These are phyloP conservation scores for Ophiostoma quercus DNA, from an alignment of 2,329 filamentous ascomycete genomes.

Conservation along the genomic window DNA sequence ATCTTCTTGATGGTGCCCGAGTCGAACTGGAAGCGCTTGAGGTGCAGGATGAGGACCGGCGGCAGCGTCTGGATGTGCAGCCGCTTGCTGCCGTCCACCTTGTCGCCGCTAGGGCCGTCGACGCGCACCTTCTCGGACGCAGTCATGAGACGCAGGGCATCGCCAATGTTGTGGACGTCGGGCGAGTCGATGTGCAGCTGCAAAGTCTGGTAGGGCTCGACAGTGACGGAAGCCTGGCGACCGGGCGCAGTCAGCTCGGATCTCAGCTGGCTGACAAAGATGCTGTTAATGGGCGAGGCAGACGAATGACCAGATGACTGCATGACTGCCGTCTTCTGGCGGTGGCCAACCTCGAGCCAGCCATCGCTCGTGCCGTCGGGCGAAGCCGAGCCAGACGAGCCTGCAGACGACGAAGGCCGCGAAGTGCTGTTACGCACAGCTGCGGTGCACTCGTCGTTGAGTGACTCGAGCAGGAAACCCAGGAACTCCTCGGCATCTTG, in stretches of 20 bases:
- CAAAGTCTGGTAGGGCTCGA: slow-evolving; percentile 89
- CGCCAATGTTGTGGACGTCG: slow-evolving; percentile 82
- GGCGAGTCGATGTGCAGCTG: slow-evolving; percentile 90
- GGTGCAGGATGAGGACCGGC: slow-evolving; percentile 84
- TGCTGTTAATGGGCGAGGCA: slow-evolving; percentile 80
- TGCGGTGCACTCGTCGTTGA: slow-evolving; percentile 85
- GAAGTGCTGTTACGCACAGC: slow-evolving; percentile 55
- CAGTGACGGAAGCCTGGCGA: slow-evolving; percentile 81
- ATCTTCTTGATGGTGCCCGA: slow-evolving; percentile 86
- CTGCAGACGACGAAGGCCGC: slow-evolving; percentile 37
- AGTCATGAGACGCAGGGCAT: slow-evolving; percentile 81
- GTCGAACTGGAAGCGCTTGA: slow-evolving; percentile 97
- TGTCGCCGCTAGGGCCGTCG: slow-evolving; percentile 69
- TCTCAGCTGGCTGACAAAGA: slow-evolving; percentile 86
- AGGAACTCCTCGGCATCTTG: slow-evolving; percentile 98
- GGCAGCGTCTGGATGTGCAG: slow-evolving; percentile 89
- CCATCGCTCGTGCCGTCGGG: slow-evolving; percentile 43
- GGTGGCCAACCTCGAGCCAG: slow-evolving; percentile 94
- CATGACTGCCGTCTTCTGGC: slow-evolving; percentile 81
- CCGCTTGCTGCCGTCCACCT: slow-evolving; percentile 81
- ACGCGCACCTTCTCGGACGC: slow-evolving; percentile 73
- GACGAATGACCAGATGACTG: slow-evolving; percentile 73
- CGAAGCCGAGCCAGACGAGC: slow-evolving; percentile 35
- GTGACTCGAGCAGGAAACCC: slow-evolving; percentile 82
- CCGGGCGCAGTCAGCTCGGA: slow-evolving; percentile 86